Evolutionary conservation across 345 rosid genomes (phyloP).

Genomic region (Heritiera littoralis): DNA sequence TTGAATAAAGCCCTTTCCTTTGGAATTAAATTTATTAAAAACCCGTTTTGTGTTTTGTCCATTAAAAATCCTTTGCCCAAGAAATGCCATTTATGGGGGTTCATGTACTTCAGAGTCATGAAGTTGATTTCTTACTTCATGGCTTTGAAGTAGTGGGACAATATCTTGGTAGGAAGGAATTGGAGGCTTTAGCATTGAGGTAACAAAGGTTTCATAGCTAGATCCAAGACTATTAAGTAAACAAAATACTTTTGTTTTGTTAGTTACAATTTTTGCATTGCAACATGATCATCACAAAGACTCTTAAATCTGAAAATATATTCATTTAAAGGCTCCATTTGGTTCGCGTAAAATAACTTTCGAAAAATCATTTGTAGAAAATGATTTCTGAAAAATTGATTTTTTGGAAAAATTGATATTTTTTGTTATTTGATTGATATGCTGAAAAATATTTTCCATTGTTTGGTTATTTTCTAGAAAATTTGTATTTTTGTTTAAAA

Average conservation of each 20-base stretch:
- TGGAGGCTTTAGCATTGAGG: neutral
- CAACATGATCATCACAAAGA: constrained; percentile 3
- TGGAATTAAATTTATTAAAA: neutral
- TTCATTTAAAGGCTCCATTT: neutral
- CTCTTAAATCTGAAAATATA: neutral
- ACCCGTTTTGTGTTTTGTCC: neutral
- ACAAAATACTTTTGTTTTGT: neutral
- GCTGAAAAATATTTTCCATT: too few species aligned
- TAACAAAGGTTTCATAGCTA: neutral
- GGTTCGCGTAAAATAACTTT: too few species aligned
- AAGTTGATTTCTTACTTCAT: neutral
- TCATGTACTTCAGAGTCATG: neutral
- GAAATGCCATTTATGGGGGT: neutral
- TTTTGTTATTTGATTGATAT: too few species aligned
- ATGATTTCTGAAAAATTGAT: too few species aligned
- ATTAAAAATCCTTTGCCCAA: neutral
- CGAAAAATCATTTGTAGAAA: too few species aligned
- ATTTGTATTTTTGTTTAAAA: too few species aligned
- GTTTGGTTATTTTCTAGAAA: too few species aligned
- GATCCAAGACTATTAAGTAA: neutral
- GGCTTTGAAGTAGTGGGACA: neutral
- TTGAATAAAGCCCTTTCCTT: neutral
- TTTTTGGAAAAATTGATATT: too few species aligned
- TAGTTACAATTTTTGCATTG: neutral
- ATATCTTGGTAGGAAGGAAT: neutral